Base-by-base conservation (phyloP, 345 rosid genomes). In the Populus pruinosa region DNA sequence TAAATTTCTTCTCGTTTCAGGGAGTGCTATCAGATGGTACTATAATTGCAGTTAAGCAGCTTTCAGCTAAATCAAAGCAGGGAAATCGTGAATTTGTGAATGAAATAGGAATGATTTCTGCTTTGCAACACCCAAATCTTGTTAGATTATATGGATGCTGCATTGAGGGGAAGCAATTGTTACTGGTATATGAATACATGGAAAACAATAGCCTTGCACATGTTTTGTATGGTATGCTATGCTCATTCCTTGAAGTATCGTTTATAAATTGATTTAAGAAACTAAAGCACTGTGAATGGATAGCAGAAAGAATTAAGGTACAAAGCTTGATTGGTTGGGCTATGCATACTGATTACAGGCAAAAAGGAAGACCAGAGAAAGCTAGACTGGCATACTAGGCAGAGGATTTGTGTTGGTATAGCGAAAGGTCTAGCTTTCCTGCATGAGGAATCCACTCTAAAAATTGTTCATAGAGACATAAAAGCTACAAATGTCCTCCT, bases 51-150 rank as follows among this genome's bases (percentile, higher is more conserved):
- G 91, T 88, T 61, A 89, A 89, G 70, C 82, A 80, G 33, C 87
- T 89, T 62, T 83, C 93, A 0, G 39, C 90, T 1, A 82, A 78
- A 83, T 88, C 91, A 35, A 90, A 76, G 50, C 93, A 90, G 79
- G 93, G 91, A 68, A 90, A 90, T 44, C 81, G 89, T 6, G 89
- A 90, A 74, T 90, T 88, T 27, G 74, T 88, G 29, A 90, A 86
- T 23, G 90, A 90, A 85, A 90, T 88, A n/a, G 90, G 79, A 70
- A 87, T 87, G 91, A 86, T 90, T 56, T 88, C 93, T 2, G 88
- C 88, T 80, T 76, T 90, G 25, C 87, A 87, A 70, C 91, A 90
- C 78, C 87, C 89, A 5, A 86, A 88, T 83, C 87, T 90, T 56
- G 89, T 88, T 56, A 87, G 85, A n/a, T 56, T 56, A 27, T 56